Evolutionary conservation across 202 grass and related monocot genomes (phyloP).

Genomic region (Panicum hallii): DNA sequence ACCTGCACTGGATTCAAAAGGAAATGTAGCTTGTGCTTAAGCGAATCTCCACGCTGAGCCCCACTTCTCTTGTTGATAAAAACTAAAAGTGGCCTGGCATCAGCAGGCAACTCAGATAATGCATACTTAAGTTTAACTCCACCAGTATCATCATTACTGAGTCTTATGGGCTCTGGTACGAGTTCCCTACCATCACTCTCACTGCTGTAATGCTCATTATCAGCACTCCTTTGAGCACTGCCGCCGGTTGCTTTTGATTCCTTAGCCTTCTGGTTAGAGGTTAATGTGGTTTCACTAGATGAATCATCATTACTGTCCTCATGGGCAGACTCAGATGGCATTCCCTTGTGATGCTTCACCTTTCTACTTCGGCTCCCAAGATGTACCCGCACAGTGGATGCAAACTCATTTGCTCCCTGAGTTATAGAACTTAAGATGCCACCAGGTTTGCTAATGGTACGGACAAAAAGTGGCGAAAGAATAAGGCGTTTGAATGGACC

Average conservation of each 20-base stretch:
- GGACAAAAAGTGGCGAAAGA: constrained; percentile 60
- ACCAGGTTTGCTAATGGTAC: constrained; percentile 36
- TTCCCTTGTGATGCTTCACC: constrained; percentile 36
- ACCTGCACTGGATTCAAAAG: constrained; percentile 85
- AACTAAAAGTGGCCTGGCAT: constrained; percentile 69
- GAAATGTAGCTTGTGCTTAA: constrained; percentile 62
- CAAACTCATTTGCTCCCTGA: constrained; percentile 77
- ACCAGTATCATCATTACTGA: constrained; percentile 30
- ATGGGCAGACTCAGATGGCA: constrained; percentile 45
- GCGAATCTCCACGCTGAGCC: constrained; percentile 57
- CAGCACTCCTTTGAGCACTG: constrained; percentile 42
- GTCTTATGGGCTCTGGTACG: constrained; percentile 21
- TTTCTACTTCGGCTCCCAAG: constrained; percentile 53
- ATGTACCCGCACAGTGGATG: constrained; percentile 66
- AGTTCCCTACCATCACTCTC: constrained; percentile 53
- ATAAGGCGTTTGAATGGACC: constrained; percentile 70
- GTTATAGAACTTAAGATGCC: constrained; percentile 70
- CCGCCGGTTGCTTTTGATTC: constrained; percentile 35
- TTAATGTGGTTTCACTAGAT: constrained; percentile 49
- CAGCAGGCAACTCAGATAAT: constrained; percentile 55
- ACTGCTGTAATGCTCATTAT: constrained; percentile 47
- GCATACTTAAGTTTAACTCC: constrained; percentile 54
- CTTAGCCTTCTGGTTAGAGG: constrained; percentile 30
- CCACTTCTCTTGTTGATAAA: constrained; percentile 87
- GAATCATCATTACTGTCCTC: constrained; percentile 53